Percentiles rank a stretch among this genome's conserved stretches.
Conservation (phyloP, 441 rosid genomes). For the Brassica balearica region DNA sequence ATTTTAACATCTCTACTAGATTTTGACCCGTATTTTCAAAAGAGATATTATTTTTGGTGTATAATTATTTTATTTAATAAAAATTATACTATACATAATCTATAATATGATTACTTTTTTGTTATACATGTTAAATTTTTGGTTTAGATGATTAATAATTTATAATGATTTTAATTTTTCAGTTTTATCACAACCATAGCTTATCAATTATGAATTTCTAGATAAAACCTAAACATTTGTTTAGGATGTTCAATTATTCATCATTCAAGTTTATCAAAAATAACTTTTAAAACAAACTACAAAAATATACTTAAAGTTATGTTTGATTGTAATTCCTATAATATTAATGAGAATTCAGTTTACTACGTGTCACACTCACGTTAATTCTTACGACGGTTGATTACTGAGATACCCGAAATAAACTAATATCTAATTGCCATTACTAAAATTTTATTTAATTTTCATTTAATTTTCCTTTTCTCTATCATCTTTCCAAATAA, state of each 20-base stretch:
- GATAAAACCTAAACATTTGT: neutral
- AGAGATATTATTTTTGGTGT: neutral
- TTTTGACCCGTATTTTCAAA: neutral
- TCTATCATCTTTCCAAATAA: neutral
- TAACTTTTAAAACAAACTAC: too few relatives aligned
- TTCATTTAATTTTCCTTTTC: neutral
- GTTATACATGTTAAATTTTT: neutral
- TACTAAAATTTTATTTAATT: too few relatives aligned
- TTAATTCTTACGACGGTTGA: too few relatives aligned
- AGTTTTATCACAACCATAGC: neutral
- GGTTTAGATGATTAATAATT: neutral
- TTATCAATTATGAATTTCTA: neutral
- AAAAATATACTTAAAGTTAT: too few relatives aligned
- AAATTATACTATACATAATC: too few relatives aligned
- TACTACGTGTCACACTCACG: too few relatives aligned
- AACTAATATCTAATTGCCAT: neutral
- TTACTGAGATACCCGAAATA: too few relatives aligned
- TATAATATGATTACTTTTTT: neutral
- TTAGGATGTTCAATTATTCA: neutral
- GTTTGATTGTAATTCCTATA: too few relatives aligned
- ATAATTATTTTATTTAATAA: too few relatives aligned
- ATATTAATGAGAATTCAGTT: too few relatives aligned
- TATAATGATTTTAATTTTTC: neutral
- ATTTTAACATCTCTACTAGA: neutral
- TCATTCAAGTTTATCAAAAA: neutral